Evolutionary conservation across 306 rosid genomes (phyloP).

Genomic region (cucumber (Cucumis sativus)): DNA sequence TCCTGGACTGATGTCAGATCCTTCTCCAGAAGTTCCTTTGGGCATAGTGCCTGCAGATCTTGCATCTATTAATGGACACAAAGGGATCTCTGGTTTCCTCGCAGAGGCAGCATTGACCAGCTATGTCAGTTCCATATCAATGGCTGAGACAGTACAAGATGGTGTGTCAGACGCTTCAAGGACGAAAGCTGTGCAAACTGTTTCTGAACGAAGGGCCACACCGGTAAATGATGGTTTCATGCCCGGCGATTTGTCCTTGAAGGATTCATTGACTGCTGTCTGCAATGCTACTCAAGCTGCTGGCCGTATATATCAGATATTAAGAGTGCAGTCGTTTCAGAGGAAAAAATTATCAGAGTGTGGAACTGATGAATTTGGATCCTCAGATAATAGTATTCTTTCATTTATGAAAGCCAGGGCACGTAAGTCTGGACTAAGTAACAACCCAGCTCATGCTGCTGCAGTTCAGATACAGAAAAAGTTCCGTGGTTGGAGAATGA

Average conservation of each 20-base stretch:
- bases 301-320: slow-evolving; percentile 60
- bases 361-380: slow-evolving; percentile 34
- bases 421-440: slow-evolving; percentile 34
- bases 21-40: slow-evolving; percentile 48
- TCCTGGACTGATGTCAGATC: slow-evolving; percentile 60
- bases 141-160: slow-evolving; percentile 12
- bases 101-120: slow-evolving; percentile 57
- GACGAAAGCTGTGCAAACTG: slow-evolving; percentile 39
- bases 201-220: slow-evolving; percentile 57
- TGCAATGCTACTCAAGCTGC: slow-evolving; percentile 85
- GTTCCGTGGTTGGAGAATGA: slow-evolving; percentile 84
- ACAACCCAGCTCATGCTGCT: slow-evolving; percentile 43
- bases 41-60: slow-evolving; percentile 68
- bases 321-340: slow-evolving; percentile 74
- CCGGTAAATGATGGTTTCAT: slow-evolving; percentile 36
- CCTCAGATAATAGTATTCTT: slow-evolving; percentile 40
- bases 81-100: slow-evolving; percentile 79
- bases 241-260: slow-evolving; percentile 49
- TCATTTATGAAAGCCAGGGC: slow-evolving; percentile 39
- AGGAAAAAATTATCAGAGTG: slow-evolving; percentile 35
- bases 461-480: slow-evolving; percentile 78
- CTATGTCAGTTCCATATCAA: slow-evolving; percentile 20
- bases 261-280: slow-evolving; percentile 78
- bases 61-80: slow-evolving; percentile 65
- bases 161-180: slow-evolving; percentile 27